Conservation (phyloP, 208 protist species). For the Acanthamoeba castellanii region DNA sequence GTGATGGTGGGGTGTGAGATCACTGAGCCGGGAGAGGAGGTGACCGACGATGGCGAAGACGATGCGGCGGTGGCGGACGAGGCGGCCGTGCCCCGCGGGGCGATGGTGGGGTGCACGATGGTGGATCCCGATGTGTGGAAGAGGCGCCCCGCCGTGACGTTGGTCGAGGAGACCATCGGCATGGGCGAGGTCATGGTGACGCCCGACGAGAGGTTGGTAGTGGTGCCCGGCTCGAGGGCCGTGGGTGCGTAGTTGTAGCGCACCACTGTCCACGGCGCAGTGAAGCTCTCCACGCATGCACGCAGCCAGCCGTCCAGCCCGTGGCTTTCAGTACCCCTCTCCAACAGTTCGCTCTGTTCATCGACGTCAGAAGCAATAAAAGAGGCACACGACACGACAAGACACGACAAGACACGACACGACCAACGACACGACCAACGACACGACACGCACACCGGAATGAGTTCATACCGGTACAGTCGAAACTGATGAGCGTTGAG, state of each 20-base stretch:
- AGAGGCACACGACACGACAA: background rate
- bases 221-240: background rate
- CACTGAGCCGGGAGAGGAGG: background rate
- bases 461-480: background rate
- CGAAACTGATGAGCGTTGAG: background rate
- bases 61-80: background rate
- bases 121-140: background rate
- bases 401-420: too few relatives aligned
- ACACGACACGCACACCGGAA: too few relatives aligned
- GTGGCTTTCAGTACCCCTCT: background rate
- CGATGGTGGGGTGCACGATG: background rate
- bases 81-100: background rate
- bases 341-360: background rate
- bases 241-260: conserved; percentile 50
- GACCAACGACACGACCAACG: too few relatives aligned
- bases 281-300: conserved; percentile 18
- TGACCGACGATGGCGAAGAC: background rate
- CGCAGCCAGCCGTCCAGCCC: conserved; percentile 18
- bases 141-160: background rate
- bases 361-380: background rate
- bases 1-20: background rate
- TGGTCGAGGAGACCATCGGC: too few relatives aligned
- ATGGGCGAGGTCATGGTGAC: background rate
- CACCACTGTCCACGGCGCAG: conserved; percentile 29
- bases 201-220: background rate